Evolutionary conservation across 805 yeast species (phyloP).

Genomic region (Candida xiaguanensis): DNA sequence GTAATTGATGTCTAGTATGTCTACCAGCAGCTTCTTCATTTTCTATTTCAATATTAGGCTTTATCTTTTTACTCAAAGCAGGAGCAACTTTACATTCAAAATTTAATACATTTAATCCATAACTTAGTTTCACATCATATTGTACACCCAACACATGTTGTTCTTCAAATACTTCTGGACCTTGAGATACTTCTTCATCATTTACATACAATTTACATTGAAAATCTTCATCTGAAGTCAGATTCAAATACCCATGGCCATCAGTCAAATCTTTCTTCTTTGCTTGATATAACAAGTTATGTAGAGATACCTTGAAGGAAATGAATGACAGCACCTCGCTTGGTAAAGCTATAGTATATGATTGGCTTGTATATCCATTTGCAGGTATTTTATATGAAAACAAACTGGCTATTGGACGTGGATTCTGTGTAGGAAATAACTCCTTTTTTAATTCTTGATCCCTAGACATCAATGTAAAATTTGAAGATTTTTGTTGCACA

Average conservation of each 20-base stretch:
- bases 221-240: slow-evolving; percentile 38
- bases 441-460: slow-evolving; percentile 24
- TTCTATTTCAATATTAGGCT: slow-evolving; percentile 15
- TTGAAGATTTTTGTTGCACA: slow-evolving; percentile 11
- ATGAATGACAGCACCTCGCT: slow-evolving; percentile 32
- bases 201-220: slow-evolving; percentile 37
- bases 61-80: slow-evolving; percentile 31
- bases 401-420: slow-evolving; percentile 24
- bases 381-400: slow-evolving; percentile 37
- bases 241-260: slow-evolving; percentile 29
- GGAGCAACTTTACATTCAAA: slow-evolving; percentile 44
- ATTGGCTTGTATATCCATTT: slow-evolving; percentile 36
- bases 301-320: slow-evolving; percentile 32
- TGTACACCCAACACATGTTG: slow-evolving; percentile 21
- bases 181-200: slow-evolving; percentile 34
- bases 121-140: slow-evolving; percentile 37
- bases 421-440: slow-evolving; percentile 30
- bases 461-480: slow-evolving; percentile 14
- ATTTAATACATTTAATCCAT: slow-evolving; percentile 36
- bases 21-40: slow-evolving; percentile 34
- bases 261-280: slow-evolving; percentile 29
- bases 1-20: slow-evolving; percentile 44
- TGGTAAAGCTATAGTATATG: slow-evolving; percentile 36
- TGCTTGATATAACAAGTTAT: slow-evolving; percentile 26
- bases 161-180: slow-evolving; percentile 31